phyloP scores from a whole-genome alignment of 371 early-diverging fungal genomes.

The Entomophthora muscae region DNA sequence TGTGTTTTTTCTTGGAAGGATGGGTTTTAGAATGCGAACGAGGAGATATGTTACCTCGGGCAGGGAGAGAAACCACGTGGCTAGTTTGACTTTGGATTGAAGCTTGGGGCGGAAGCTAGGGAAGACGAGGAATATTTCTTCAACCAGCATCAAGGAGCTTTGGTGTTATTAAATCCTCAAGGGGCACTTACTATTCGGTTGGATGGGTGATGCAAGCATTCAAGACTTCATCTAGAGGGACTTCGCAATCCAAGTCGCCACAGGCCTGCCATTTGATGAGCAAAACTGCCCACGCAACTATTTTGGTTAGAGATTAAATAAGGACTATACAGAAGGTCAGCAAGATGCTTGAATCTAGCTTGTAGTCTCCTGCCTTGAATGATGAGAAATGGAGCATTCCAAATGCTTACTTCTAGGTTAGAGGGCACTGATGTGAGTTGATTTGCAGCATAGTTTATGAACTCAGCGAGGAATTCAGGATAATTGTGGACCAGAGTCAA shows the following conservation, averaged over 20 bases:
- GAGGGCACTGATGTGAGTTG: background rate
- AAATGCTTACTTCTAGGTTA: background rate
- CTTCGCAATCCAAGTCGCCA: background rate
- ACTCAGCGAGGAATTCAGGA: background rate
- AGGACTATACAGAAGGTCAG: background rate
- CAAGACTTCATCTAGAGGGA: background rate
- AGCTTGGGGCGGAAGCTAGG: background rate
- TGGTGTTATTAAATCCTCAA: background rate
- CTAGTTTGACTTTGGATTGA: background rate
- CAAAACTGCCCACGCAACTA: background rate
- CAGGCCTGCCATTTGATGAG: background rate
- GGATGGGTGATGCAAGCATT: background rate
- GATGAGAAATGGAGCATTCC: background rate
- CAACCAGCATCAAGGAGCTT: background rate
- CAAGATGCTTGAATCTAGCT: background rate
- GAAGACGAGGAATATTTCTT: background rate
- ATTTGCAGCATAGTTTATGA: background rate
- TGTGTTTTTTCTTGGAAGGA: background rate
- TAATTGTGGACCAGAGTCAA: background rate
- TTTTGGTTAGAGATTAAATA: background rate
- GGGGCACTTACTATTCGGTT: background rate
- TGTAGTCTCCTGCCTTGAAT: background rate
- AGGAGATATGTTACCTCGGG: no score
- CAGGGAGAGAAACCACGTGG: background rate
- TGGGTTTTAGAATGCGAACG: background rate